Evolutionary conservation across 441 rosid genomes (phyloP), one percentile per base, ranked within the genome.

Genomic region (Gossypium schwendimanii): DNA sequence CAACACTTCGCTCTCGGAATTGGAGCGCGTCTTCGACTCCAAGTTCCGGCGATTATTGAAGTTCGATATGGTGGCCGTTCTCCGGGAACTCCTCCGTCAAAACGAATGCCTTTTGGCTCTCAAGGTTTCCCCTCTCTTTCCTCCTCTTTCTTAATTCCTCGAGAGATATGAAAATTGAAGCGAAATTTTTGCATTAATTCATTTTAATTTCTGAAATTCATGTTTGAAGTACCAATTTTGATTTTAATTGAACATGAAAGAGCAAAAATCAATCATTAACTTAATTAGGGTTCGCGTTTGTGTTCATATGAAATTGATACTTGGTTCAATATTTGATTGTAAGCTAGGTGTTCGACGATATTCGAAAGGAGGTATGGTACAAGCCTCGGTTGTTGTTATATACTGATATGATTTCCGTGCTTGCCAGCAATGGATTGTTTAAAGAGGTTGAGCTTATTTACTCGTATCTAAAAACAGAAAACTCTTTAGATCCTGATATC

Each of bases 11-110:
- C 60, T 74, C 10, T 8, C 75, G 31, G 49, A 58, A 73, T 74
- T 89, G 31, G 81, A 84, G 55, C 82, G 78, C 14, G 84, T 80
- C 49, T 75, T 85, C 50, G 70, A 71, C 71, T 84, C 86, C 75
- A 85, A 83, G 62, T 83, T 90, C 89, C 81, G 80, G 64, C 91
- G 98, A 21, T 83, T 92, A 73, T 82, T 92, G 81, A 92, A 90
- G 87, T 81, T 88, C 71, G 96, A 90, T 58, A 90, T 92, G 96
- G 78, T 91, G 71, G 91, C 93, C 7, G 97, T 90, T 71, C 94
- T 90, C 59, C 84, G 91, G 2, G 96, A 92, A 65, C 96, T 92
- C 45, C 75, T 92, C 77, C 86, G 97, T 53, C 97, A 88, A 79
- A 85, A 84, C 76, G 86, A 88, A 39, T 87, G 94, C 77, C 77